phyloP scores from a whole-genome alignment of 352 stramenopile genomes.

The Phytophthora nicotianae region DNA sequence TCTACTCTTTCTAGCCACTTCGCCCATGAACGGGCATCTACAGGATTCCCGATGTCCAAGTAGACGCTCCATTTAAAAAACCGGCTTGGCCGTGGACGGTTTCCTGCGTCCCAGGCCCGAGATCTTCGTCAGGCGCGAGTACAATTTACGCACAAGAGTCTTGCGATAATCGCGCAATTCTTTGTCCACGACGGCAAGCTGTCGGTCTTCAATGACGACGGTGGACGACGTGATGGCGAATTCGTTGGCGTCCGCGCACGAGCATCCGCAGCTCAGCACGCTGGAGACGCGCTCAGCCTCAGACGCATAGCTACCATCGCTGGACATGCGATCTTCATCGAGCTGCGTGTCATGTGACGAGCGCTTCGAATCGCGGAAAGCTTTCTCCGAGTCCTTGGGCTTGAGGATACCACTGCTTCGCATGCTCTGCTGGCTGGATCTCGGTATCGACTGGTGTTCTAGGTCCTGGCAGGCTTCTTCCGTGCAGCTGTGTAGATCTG shows the following conservation, averaged over 20 bases:
- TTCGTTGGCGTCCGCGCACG: constrained; percentile 43
- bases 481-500: constrained; percentile 22
- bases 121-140: constrained; percentile 54
- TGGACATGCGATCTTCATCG: constrained; percentile 45
- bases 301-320: constrained; percentile 41
- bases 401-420: constrained; percentile 18
- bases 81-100: constrained; percentile 6
- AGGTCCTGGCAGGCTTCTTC: constrained; percentile 20
- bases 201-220: constrained; percentile 66
- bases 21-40: constrained; percentile 5
- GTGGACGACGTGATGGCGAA: constrained; percentile 46
- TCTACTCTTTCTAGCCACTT: constrained; percentile 17
- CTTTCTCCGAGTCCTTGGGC: constrained; percentile 16
- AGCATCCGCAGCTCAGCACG: constrained; percentile 54
- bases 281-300: constrained; percentile 46
- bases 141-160: constrained; percentile 66
- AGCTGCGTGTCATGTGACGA: constrained; percentile 35
- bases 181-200: constrained; percentile 71
- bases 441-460: constrained; percentile 11
- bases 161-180: constrained; percentile 68
- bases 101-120: constrained; percentile 43
- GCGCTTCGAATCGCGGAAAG: constrained; percentile 40
- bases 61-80: constrained; percentile 17
- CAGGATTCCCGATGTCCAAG: constrained; percentile 33
- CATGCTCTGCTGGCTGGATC: constrained; percentile 26